Percentiles rank a stretch among this genome's conserved stretches.
phyloP scores from a whole-genome alignment of 495 filamentous ascomycete species.

The Collariella sp. region DNA sequence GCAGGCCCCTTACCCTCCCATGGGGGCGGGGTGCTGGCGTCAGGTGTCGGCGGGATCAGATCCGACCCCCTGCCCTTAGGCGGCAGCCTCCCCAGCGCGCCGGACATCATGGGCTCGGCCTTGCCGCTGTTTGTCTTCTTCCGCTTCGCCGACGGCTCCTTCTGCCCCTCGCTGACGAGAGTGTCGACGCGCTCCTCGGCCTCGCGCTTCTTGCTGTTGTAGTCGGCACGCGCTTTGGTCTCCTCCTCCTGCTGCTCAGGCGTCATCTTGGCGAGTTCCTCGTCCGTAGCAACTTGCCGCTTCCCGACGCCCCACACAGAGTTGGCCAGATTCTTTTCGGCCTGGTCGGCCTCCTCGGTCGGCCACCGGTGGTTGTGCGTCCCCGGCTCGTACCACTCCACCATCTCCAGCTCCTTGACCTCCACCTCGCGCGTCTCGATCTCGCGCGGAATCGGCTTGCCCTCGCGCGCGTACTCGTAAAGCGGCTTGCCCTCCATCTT shows the following conservation, averaged over 20 bases:
- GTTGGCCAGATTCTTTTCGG: conserved; percentile 65
- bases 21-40: conserved; percentile 28
- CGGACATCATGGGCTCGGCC: conserved; percentile 44
- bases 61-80: conserved; percentile 30
- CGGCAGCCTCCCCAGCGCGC: conserved; percentile 31
- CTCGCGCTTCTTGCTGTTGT: conserved; percentile 40
- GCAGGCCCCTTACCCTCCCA: conserved; percentile 50
- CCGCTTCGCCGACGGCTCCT: conserved; percentile 16
- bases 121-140: conserved; percentile 27
- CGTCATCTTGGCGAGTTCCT: conserved; percentile 28
- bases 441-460: conserved; percentile 71
- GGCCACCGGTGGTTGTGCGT: conserved; percentile 69
- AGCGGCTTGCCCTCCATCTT: conserved; percentile 83
- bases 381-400: conserved; percentile 83
- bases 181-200: conserved; percentile 38
- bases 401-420: conserved; percentile 62
- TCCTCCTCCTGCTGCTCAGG: conserved; percentile 42
- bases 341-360: conserved; percentile 57
- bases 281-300: conserved; percentile 29
- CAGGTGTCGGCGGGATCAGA: conserved; percentile 26
- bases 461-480: conserved; percentile 92
- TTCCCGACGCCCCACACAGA: conserved; percentile 53
- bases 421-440: conserved; percentile 73
- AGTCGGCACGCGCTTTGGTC: conserved; percentile 34
- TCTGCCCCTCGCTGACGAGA: conserved; percentile 25